Conservation (phyloP, 2,329 filamentous ascomycete species). For the Ascochyta koolunga region DNA sequence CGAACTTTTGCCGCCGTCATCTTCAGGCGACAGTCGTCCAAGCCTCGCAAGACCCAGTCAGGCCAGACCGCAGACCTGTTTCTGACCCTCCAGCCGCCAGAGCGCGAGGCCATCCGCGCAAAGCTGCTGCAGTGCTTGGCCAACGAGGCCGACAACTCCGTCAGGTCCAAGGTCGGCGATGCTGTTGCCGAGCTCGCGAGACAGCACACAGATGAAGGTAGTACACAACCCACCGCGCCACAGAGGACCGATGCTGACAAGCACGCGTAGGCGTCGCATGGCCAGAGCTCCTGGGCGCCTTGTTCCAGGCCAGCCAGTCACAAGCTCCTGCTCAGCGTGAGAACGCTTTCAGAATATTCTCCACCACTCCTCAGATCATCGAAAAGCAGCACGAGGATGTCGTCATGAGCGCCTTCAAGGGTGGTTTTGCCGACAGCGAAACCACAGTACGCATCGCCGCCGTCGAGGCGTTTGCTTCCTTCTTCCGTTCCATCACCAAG, state of each 20-base stretch:
- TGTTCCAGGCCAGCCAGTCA: conserved; percentile 92
- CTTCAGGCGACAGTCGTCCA: conserved; percentile 91
- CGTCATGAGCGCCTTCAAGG: conserved; percentile 86
- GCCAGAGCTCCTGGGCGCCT: conserved; percentile 83
- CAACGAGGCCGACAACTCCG: conserved; percentile 72
- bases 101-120: conserved; percentile 78
- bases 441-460: conserved; percentile 85
- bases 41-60: conserved; percentile 75
- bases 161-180: conserved; percentile 95
- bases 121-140: conserved; percentile 81
- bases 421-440: conserved; percentile 88
- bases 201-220: conserved; percentile 92
- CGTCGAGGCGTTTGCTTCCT: conserved; percentile 95
- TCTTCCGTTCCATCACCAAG: conserved; percentile 90
- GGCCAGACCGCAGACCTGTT: conserved; percentile 82
- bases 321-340: conserved; percentile 83
- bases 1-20: conserved; percentile 92
- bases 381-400: conserved; percentile 92
- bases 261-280: conserved; percentile 72
- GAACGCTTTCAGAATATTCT: conserved; percentile 92
- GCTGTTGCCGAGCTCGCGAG: conserved; percentile 95
- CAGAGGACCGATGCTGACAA: neutral
- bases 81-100: conserved; percentile 74
- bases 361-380: conserved; percentile 92
- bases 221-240: conserved; percentile 41